Conservation (phyloP, 1,139 yeast species). For the Pichia sp. region DNA sequence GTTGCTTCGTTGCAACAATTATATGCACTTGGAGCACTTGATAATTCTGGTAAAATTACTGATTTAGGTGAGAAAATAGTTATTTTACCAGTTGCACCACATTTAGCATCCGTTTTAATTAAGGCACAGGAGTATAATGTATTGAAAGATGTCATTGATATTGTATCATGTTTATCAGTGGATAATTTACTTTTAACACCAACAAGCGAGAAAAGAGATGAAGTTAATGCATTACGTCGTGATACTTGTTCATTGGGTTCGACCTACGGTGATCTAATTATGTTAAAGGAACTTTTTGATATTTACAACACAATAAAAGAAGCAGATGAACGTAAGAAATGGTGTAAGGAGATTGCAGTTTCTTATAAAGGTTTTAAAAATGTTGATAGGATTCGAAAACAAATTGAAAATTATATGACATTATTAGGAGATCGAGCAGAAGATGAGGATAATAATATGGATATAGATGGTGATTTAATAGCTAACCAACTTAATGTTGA, state of each 20-base stretch:
- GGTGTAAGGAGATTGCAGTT: constrained; percentile 79
- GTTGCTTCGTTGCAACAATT: constrained; percentile 72
- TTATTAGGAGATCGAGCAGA: constrained; percentile 34
- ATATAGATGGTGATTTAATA: constrained; percentile 2
- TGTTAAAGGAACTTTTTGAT: constrained; percentile 73
- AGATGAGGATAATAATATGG: constrained; percentile 1
- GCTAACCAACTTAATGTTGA: constrained; percentile 44
- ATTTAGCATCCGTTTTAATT: constrained; percentile 79
- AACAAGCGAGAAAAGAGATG: constrained; percentile 75
- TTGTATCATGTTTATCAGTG: constrained; percentile 87
- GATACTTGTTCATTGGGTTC: constrained; percentile 64
- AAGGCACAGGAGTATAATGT: constrained; percentile 58
- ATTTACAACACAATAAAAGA: constrained; percentile 46
- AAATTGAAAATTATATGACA: constrained; percentile 66
- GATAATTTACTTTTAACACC: constrained; percentile 83
- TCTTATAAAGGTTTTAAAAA: constrained; percentile 77
- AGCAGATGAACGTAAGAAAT: constrained; percentile 45
- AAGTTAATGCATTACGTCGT: constrained; percentile 56
- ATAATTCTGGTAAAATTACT: constrained; percentile 72
- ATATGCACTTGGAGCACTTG: constrained; percentile 72
- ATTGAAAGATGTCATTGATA: constrained; percentile 68
- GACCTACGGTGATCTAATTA: constrained; percentile 73
- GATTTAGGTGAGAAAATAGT: constrained; percentile 79
- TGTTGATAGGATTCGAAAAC: constrained; percentile 69
- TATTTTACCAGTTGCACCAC: constrained; percentile 83